Conservation (phyloP, 106 monocot genomes). For the Phalaenopsis equestris region DNA sequence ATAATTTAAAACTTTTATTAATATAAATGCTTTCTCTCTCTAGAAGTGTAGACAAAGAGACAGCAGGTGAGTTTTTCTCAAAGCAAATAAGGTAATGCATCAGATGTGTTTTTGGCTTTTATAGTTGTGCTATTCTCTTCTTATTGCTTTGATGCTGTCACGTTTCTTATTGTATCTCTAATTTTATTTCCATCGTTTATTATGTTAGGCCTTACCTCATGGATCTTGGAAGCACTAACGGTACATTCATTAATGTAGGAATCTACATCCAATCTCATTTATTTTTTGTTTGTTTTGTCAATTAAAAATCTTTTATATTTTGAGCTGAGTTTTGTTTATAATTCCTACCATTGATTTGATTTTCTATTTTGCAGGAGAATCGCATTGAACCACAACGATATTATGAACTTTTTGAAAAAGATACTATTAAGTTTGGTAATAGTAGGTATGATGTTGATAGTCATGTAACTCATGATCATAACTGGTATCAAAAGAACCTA, state of each 20-base stretch:
- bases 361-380: conserved; percentile 20
- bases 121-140: neutral
- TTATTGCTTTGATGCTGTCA: neutral
- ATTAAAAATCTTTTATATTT: neutral
- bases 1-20: neutral
- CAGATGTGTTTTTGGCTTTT: neutral
- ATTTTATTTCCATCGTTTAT: conserved; percentile 5
- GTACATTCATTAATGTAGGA: conserved; percentile 90
- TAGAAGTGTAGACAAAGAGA: conserved; percentile 79
- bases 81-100: conserved; percentile 67
- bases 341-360: neutral
- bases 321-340: neutral
- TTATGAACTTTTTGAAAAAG: conserved; percentile 95
- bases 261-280: neutral
- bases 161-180: neutral
- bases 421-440: conserved; percentile 94
- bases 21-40: conserved; percentile 16
- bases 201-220: conserved; percentile 79
- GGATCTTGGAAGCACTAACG: conserved; percentile 99
- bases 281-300: conserved; percentile 7
- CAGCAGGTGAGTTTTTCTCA: conserved; percentile 61
- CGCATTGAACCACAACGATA: conserved; percentile 86
- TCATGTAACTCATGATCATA: conserved; percentile 4
- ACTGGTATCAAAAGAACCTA: neutral
- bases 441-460: conserved; percentile 60